These are phyloP conservation scores for Iris macrosiphon DNA, from an alignment of 106 monocot species.

Conservation along the genomic window DNA sequence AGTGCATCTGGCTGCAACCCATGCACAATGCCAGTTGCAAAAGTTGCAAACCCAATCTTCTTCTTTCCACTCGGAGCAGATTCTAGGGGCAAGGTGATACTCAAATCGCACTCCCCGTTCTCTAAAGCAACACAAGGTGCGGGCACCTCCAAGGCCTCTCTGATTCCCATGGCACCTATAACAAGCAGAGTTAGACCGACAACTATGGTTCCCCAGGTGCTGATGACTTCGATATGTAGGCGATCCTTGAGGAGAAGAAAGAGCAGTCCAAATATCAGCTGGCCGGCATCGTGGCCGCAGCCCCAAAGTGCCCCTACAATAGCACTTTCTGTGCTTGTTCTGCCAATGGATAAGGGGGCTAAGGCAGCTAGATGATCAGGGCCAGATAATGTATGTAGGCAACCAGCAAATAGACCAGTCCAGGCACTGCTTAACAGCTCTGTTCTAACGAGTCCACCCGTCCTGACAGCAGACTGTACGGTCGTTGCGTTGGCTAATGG, in stretches of 20 bases:
- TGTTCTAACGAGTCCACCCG: slow-evolving; percentile 35
- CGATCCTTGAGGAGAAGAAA: slow-evolving; percentile 92
- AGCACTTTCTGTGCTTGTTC: slow-evolving; percentile 77
- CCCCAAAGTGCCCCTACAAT: slow-evolving; percentile 95
- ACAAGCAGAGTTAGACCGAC: slow-evolving; percentile 80
- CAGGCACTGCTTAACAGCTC: slow-evolving; percentile 83
- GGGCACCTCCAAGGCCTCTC: slow-evolving; percentile 51
- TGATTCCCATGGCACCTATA: slow-evolving; percentile 84
- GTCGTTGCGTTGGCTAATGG: slow-evolving; percentile 29
- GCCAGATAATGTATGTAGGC: slow-evolving; percentile 91
- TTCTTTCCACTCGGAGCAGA: slow-evolving; percentile 41
- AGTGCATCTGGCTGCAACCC: slow-evolving; percentile 92
- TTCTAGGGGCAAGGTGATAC: slow-evolving; percentile 9
- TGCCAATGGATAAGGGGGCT: slow-evolving; percentile 86
- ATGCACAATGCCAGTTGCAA: slow-evolving; percentile 92
- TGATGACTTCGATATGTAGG: slow-evolving; percentile 75
- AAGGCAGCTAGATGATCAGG: slow-evolving; percentile 95
- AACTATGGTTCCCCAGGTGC: slow-evolving; percentile 83
- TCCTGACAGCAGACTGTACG: slow-evolving; percentile 14
- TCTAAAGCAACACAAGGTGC: slow-evolving; percentile 36
- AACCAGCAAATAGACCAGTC: slow-evolving; percentile 90
- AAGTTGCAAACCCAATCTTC: slow-evolving; percentile 90
- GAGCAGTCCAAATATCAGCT: slow-evolving; percentile 80
- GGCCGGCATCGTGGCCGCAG: slow-evolving; percentile 95
- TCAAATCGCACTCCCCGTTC: slow-evolving; percentile 17